These are phyloP conservation scores for Arachnomyces sp. DNA, from an alignment of 2,329 filamentous ascomycete genomes.

Conservation along the genomic window DNA sequence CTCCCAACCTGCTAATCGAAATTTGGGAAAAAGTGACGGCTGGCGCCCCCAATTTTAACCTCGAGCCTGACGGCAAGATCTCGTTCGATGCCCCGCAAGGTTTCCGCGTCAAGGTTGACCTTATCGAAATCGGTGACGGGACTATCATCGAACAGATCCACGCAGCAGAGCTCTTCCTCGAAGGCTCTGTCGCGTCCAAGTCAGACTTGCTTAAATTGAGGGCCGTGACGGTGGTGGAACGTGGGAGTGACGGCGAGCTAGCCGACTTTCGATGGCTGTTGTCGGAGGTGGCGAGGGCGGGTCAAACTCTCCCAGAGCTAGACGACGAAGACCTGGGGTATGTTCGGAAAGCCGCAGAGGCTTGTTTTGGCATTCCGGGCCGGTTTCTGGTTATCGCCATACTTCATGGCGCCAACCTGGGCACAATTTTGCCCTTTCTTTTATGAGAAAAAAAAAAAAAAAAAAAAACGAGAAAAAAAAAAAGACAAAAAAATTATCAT, in stretches of 20 bases:
- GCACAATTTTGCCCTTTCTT: too few species aligned
- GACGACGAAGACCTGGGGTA: neutral
- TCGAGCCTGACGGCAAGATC: conserved; percentile 11
- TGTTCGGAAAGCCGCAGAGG: too few species aligned
- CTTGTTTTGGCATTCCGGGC: too few species aligned
- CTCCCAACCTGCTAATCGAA: too few species aligned
- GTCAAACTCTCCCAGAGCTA: conserved; percentile 1
- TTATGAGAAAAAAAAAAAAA: too few species aligned
- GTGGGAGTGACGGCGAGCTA: conserved; percentile 4
- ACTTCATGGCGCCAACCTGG: too few species aligned
- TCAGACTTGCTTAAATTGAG: conserved; percentile 8
- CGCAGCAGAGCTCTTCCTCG: conserved; percentile 8
- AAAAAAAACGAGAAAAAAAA: too few species aligned
- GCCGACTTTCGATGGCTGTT: conserved; percentile 3
- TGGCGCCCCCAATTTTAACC: conserved; percentile 1
- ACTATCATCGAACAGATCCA: conserved; percentile 13
- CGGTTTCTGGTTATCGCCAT: too few species aligned
- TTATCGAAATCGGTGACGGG: conserved; percentile 12
- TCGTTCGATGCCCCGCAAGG: conserved; percentile 14
- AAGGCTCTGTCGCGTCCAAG: conserved; percentile 14
- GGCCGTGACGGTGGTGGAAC: conserved; percentile 12
- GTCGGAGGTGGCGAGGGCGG: conserved; percentile 1
- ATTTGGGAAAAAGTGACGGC: neutral
- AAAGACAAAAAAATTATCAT: too few species aligned
- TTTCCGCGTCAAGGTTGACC: conserved; percentile 12